Evolutionary conservation across 2,329 filamentous ascomycete species (phyloP), one percentile per base, ranked within the genome.

Genomic region (Phialophora chinensis): DNA sequence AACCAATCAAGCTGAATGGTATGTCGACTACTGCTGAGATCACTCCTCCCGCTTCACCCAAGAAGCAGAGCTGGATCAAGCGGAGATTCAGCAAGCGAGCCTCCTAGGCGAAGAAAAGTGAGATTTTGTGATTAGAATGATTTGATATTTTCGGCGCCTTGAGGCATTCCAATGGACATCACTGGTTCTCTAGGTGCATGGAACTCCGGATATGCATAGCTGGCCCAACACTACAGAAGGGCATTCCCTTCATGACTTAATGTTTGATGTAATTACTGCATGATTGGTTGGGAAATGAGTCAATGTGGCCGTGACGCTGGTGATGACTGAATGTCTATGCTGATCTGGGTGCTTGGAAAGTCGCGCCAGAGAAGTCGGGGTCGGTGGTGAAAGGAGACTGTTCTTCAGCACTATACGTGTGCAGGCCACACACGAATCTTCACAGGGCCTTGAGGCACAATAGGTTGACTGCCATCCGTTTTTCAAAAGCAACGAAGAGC

Each of bases 61-160:
- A 86, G 91, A 63, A 59, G 71, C 93, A 93, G 85, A 95, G 93
- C 76, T 97, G 93, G 92, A 89, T 98, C 74, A 88, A 91, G 75
- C 87, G 88, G 73, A 86, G 89, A 63, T 95, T 97, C 78, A 95
- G 90, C 83, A 93, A 84, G 79, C 82, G 80, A 47, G 69, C 59
- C 11, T 52, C 64, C 23, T 52, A 52, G 49, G 50, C 68, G 49
- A 68, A 50, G 44, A 11, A 11, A n/a, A 38, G n/a, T 5, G 14
- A 23, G 7, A 56, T 49, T 42, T 52, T 31, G 29, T 20, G 49
- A 29, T 33, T 25, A 23, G 14, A 17, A 27, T 25, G 8, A 29
- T 23, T 20, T 38, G 33, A 31, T 44, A 42, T 64, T 65, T 65
- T 65, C 57, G 65, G 67, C 65, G 62, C 60, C 27, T 62, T 14